phyloP scores from a whole-genome alignment of 768 basidiomycete species.

The Boletus insuetus region DNA sequence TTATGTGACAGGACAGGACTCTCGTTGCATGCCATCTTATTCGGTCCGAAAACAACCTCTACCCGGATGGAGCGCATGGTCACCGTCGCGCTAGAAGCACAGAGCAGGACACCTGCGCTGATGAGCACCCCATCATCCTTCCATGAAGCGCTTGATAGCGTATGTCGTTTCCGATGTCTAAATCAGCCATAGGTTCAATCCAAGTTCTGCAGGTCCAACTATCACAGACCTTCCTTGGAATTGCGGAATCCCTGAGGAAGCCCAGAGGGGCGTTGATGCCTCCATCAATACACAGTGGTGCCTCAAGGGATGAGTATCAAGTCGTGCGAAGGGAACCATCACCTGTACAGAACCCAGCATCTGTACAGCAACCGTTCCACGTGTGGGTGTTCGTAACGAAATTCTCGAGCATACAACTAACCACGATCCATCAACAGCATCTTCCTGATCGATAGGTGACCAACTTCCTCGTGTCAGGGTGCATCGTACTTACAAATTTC shows the following conservation, averaged over 20 bases:
- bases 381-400: constrained; percentile 40
- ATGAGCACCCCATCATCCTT: constrained; percentile 42
- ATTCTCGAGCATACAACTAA: background rate
- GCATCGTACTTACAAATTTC: background rate
- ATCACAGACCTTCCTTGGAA: constrained; percentile 52
- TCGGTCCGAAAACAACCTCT: constrained; percentile 37
- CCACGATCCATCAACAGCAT: constrained; percentile 5
- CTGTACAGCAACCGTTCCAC: constrained; percentile 45
- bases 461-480: background rate
- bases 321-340: constrained; percentile 54
- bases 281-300: constrained; percentile 37
- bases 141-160: constrained; percentile 49
- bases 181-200: background rate
- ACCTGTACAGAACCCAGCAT: constrained; percentile 26
- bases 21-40: constrained; percentile 56
- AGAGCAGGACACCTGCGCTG: constrained; percentile 32
- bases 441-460: constrained; percentile 22
- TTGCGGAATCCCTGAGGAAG: constrained; percentile 55
- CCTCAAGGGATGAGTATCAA: constrained; percentile 58
- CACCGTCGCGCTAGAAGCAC: constrained; percentile 44
- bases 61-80: constrained; percentile 44
- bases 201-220: constrained; percentile 41
- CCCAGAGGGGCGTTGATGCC: constrained; percentile 46
- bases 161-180: constrained; percentile 19
- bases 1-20: constrained; percentile 42